Evolutionary conservation across 306 rosid species (phyloP).

Genomic region (Cicer bijugum): DNA sequence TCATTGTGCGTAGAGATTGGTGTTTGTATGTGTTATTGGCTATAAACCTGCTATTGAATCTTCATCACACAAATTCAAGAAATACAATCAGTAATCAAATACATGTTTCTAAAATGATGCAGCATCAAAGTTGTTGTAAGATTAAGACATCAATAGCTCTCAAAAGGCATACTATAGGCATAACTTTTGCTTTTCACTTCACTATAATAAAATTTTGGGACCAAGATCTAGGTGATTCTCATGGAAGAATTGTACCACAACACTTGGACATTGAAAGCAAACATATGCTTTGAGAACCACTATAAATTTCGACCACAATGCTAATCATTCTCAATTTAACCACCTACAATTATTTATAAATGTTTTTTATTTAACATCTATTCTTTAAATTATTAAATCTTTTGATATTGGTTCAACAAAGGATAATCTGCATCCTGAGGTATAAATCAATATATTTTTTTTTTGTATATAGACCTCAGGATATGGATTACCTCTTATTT

Average conservation of each 20-base stretch:
- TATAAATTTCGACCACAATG: not conserved
- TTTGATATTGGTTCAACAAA: not conserved
- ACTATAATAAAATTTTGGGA: not conserved
- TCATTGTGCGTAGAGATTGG: too few species aligned
- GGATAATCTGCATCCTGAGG: constrained; percentile 2
- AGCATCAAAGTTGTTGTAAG: too few species aligned
- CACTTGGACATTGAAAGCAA: not conserved
- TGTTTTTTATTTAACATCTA: not conserved
- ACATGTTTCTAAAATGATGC: too few species aligned
- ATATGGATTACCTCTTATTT: not conserved
- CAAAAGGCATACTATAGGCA: not conserved
- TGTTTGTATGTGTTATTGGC: too few species aligned
- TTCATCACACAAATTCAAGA: too few species aligned
- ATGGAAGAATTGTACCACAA: constrained; percentile 4
- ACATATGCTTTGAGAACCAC: not conserved
- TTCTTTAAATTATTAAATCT: not conserved
- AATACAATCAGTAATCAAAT: not conserved
- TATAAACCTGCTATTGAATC: too few species aligned
- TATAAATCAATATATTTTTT: not conserved
- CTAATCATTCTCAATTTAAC: not conserved
- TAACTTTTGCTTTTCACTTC: not conserved
- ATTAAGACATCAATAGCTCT: too few species aligned
- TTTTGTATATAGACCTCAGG: not conserved
- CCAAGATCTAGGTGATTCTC: not conserved
- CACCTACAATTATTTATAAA: not conserved